Evolutionary conservation across 192 early-diverging fungal genomes (phyloP).

Genomic region (Coemansia brasiliensis): DNA sequence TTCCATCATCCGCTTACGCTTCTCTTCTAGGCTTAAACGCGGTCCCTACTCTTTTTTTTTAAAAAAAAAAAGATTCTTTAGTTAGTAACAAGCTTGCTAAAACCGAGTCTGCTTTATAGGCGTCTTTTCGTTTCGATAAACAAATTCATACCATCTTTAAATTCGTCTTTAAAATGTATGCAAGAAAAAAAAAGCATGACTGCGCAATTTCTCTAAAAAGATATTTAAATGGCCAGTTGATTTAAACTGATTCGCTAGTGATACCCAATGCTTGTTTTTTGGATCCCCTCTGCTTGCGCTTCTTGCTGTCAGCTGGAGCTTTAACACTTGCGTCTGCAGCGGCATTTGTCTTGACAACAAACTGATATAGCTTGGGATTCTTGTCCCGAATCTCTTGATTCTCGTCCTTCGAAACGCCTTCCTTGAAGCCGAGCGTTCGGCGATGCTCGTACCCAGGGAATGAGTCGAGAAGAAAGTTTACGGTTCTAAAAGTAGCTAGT

Average conservation of each 20-base stretch:
- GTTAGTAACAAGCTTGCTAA: too few species aligned
- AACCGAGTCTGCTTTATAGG: too few species aligned
- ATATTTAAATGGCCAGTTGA: too few species aligned
- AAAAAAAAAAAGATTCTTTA: too few species aligned
- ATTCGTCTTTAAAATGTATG: too few species aligned
- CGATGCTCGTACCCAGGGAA: constrained; percentile 91
- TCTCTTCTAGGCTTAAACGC: constrained; percentile 53
- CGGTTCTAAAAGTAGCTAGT: constrained; percentile 55
- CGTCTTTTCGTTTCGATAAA: too few species aligned
- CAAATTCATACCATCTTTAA: too few species aligned
- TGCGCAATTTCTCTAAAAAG: too few species aligned
- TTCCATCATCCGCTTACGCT: constrained; percentile 59
- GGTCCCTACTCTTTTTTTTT: constrained; percentile 41
- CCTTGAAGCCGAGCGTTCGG: constrained; percentile 91
- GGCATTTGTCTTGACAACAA: constrained; percentile 47
- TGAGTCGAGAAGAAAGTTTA: constrained; percentile 64
- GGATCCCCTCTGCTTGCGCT: not conserved
- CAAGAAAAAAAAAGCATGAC: too few species aligned
- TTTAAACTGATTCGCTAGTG: too few species aligned
- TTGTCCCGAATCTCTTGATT: constrained; percentile 80
- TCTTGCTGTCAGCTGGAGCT: not conserved
- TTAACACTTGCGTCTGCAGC: not conserved
- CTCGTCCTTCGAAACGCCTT: constrained; percentile 67
- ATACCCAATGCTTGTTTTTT: not conserved
- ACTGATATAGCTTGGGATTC: constrained; percentile 68